These are phyloP conservation scores for Macrophomina pseudophaseolina DNA, from an alignment of 2,329 filamentous ascomycete genomes.

Conservation along the genomic window DNA sequence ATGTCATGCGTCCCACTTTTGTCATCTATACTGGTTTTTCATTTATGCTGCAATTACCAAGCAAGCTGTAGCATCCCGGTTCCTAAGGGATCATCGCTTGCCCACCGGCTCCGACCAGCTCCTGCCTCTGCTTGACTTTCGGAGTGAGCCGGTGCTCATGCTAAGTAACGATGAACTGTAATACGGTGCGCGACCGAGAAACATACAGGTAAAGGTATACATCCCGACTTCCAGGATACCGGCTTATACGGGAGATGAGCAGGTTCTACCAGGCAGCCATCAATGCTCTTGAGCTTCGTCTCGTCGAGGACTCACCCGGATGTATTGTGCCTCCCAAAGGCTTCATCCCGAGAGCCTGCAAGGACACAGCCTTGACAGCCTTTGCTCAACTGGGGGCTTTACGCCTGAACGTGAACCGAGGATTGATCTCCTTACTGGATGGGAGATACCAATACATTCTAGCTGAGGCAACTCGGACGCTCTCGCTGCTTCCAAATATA, in stretches of 20 bases:
- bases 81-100: too few relatives aligned
- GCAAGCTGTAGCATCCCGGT: neutral
- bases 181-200: slow-evolving; percentile 17
- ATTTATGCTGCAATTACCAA: neutral
- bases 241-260: neutral
- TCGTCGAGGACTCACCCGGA: slow-evolving; percentile 2
- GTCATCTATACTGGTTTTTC: neutral
- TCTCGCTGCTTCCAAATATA: slow-evolving; percentile 37
- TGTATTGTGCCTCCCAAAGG: neutral
- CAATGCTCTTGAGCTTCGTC: slow-evolving; percentile 23
- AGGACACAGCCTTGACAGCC: slow-evolving; percentile 44
- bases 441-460: slow-evolving; percentile 44
- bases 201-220: slow-evolving; percentile 8
- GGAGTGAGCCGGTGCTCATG: neutral
- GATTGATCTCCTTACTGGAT: slow-evolving; percentile 47
- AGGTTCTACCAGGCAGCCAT: slow-evolving; percentile 26
- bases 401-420: slow-evolving; percentile 42
- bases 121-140: neutral
- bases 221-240: neutral
- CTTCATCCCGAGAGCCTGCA: slow-evolving; percentile 30
- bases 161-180: slow-evolving; percentile 20
- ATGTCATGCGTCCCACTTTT: neutral
- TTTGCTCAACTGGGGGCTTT: slow-evolving; percentile 47
- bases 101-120: neutral
- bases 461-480: slow-evolving; percentile 41